Evolutionary conservation across 371 early-diverging fungal genomes (phyloP), one percentile per base, ranked within the genome.

Genomic region (Mortierella sp.): DNA sequence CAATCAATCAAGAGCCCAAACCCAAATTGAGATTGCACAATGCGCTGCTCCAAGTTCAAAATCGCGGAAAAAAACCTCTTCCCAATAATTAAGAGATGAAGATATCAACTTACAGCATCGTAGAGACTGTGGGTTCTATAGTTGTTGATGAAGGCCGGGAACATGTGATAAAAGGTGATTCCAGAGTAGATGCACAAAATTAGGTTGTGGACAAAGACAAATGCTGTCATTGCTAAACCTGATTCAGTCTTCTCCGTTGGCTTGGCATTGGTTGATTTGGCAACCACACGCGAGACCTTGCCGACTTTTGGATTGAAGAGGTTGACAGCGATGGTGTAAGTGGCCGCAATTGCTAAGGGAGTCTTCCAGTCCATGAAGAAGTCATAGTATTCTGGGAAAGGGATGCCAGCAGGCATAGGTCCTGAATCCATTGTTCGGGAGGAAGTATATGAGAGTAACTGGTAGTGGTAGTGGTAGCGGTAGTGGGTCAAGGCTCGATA

Each of bases 191-290:
- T 67, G 26, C 90, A 90, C 42, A 95, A 83, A 28, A 85, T 67
- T 62, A 93, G 75, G 77, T 95, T 95, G 83, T 95, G 96, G 7
- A 90, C 69, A 72, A 94, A 88, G 35, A 94, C 91, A 63, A 93
- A 87, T 17, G 89, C 86, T 66, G 91, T 94, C 88, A 94, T 90
- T 56, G 82, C 69, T 23, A 75, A 59, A 34, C 83, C 85, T 19
- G 86, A 85, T 57, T 79, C 66, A 34, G 75, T 66, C 61, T 70
- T 70, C 51, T 72, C 72, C 22, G 74, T 61, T 35, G 84, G 59
- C 67, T 82, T 82, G 34, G 85, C 72, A 54, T 85, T 85, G 64
- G 84, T 79, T n/a, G 84, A 84, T 64, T 87, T 85, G 53, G 88
- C 89, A 64, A 86, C 87, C 0, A 87, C 87, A 31, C 88, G 83